Conservation (phyloP, 139 green algal genomes). For the Zygnema cylindricum region DNA sequence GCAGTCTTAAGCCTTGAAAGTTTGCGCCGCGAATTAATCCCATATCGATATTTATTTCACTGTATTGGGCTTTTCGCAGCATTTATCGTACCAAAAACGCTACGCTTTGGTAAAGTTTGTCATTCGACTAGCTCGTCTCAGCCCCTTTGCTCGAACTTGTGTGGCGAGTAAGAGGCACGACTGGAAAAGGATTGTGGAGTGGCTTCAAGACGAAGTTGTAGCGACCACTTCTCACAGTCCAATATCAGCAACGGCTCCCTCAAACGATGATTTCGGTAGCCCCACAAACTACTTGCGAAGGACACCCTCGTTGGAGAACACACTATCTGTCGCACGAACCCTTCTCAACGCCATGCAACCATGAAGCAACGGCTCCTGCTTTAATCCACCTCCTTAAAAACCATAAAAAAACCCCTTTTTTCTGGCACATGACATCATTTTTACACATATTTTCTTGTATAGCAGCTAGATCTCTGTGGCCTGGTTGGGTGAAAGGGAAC, state of each 20-base stretch:
- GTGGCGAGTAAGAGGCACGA: background rate
- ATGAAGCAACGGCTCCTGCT: background rate
- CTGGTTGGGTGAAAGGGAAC: too few species aligned
- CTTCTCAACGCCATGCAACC: background rate
- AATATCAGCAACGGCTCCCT: background rate
- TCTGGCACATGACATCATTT: background rate
- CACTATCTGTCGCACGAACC: background rate
- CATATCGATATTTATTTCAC: too few species aligned
- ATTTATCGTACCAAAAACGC: constrained; percentile 2
- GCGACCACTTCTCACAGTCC: background rate
- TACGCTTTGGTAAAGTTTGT: constrained; percentile 19
- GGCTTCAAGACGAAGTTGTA: constrained; percentile 23
- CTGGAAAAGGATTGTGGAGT: background rate
- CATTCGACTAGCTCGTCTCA: background rate
- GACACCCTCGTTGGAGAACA: background rate
- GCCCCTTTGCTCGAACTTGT: background rate
- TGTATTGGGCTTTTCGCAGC: background rate
- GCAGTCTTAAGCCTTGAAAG: too few species aligned
- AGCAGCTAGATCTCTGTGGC: too few species aligned
- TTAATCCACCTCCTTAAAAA: background rate
- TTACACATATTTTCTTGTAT: background rate
- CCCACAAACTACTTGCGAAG: background rate
- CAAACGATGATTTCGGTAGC: background rate
- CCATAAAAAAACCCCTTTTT: background rate
- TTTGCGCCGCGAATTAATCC: too few species aligned